Base-by-base conservation (phyloP, 495 filamentous ascomycete species). In the Aspergillus leporis region DNA sequence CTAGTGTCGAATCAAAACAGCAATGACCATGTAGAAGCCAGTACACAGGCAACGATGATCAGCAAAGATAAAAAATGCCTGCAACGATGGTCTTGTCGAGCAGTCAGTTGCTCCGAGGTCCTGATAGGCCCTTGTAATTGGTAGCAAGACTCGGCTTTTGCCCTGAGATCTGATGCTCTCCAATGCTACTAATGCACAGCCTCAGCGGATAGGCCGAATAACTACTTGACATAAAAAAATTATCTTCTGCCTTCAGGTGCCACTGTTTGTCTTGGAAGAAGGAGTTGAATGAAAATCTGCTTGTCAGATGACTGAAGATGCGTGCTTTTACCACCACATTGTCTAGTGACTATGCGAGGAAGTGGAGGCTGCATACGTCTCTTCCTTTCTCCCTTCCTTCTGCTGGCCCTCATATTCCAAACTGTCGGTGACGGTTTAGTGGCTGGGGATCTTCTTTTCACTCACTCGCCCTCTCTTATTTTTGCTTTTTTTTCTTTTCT, bases 311-410 rank as follows among this genome's bases (percentile, higher is more conserved):
- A 59, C 57, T 41, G 50, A 48, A 25, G 40, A 53, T 34, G 57
- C 40, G 46, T 40, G 50, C 50, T 36, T 31, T 18, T 52, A 36
- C 30, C 4, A 43, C 32, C 13, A 45, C 32, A 47, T 19, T 12
- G 18, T 23, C 28, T 19, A 22, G 13, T 47, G 19, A 23, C 3
- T 23, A 49, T 45, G 51, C 36, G 14, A 43, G 40, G 18, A 36
- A 53, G 52, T 55, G 58, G 58, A 60, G 51, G 58, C 58, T 60
- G 58, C 58, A 55, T 60, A 31, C 51, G 43, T n/a, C 41, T 60
- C 41, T 30, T 32, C 25, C 21, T 49, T 30, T n/a, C n/a, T n/a
- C n/a, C 34, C 18, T 57, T 28, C 48, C 36, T 34, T 45, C 25
- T 58, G 13, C 22, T 47, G 34, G 36, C 25, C 9, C 38, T 53